Evolutionary conservation across 805 yeast species (phyloP), one percentile per base, ranked within the genome.

Genomic region (Saturnispora dispora): DNA sequence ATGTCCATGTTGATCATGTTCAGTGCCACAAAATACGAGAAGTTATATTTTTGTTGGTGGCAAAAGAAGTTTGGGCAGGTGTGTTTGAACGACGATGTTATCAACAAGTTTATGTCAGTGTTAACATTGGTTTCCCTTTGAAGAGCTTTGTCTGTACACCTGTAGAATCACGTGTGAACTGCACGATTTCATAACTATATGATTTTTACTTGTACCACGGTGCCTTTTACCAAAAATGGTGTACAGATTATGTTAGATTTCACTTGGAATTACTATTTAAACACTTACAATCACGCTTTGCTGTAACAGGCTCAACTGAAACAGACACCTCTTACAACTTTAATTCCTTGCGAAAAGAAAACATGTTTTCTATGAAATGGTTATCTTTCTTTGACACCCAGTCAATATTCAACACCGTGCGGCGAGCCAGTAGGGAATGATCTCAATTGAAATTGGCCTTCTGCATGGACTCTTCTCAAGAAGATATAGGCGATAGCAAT

Each of bases 381-480:
- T n/a, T 44, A 8, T 44, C 46, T 11, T 7, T 44, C n/a, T 44
- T 44, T 20, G 46, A 44, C 18, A 44, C 46, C n/a, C 37, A 30
- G 5, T 11, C 44, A 5, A 27, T 22, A 23, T 40, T 40, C 17
- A 23, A 22, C 13, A 23, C 17, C 11, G n/a, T 40, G 11, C 4
- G 10, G n/a, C 11, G 30, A 4, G 30, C 44, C 5, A 13, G 7
- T 22, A 40, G 15, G 10, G n/a, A 17, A 23, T 22, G 13, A 4
- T 23, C 44, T 8, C 30, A 22, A 10, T 40, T 40, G 17, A 30
- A 40, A 13, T 40, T 40, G 17, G n/a, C 10, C 10, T 30, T 18
- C 25, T 40, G 30, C 30, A 7, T 40, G 33, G 1, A 3, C 15
- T 30, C 33, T 30, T 3, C 33, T 9, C 15, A 30, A 5, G n/a